Percentiles rank a stretch among this genome's conserved stretches.
Conservation (phyloP, 768 basidiomycete genomes). For the Leucogyrophana mollusca region DNA sequence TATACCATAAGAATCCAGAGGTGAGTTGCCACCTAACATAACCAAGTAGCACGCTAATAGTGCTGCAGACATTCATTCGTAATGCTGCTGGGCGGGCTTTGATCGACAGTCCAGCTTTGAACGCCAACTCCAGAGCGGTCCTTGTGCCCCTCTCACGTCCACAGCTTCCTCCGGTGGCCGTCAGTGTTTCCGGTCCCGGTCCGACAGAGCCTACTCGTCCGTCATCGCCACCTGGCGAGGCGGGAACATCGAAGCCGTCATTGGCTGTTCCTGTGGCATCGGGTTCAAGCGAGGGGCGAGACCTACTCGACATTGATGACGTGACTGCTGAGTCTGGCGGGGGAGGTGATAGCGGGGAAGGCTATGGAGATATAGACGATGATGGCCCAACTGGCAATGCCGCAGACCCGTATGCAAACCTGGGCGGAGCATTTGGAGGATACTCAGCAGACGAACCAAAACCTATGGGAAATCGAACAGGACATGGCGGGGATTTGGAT, state of each 20-base stretch:
- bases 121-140: constrained; percentile 72
- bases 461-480: constrained; percentile 47
- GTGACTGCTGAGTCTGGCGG: constrained; percentile 2
- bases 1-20: constrained; percentile 98
- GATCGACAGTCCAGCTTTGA: constrained; percentile 86
- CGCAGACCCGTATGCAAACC: constrained; percentile 79
- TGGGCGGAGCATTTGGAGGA: constrained; percentile 74
- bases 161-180: constrained; percentile 39
- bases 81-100: constrained; percentile 82
- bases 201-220: constrained; percentile 27
- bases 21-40: constrained; percentile 35
- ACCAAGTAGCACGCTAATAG: background rate
- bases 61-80: constrained; percentile 83
- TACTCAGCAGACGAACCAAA: constrained; percentile 73
- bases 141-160: constrained; percentile 60
- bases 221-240: constrained; percentile 23
- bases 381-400: constrained; percentile 28
- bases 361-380: constrained; percentile 35
- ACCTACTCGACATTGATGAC: constrained; percentile 19
- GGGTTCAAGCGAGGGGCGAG: constrained; percentile 10
- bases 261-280: constrained; percentile 29
- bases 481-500: constrained; percentile 51
- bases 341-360: constrained; percentile 19
- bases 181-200: constrained; percentile 61
- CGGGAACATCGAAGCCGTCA: constrained; percentile 28